Evolutionary conservation across 257 asterid genomes (phyloP), one percentile per base, ranked within the genome.

Genomic region (Nicotiana tabacum): DNA sequence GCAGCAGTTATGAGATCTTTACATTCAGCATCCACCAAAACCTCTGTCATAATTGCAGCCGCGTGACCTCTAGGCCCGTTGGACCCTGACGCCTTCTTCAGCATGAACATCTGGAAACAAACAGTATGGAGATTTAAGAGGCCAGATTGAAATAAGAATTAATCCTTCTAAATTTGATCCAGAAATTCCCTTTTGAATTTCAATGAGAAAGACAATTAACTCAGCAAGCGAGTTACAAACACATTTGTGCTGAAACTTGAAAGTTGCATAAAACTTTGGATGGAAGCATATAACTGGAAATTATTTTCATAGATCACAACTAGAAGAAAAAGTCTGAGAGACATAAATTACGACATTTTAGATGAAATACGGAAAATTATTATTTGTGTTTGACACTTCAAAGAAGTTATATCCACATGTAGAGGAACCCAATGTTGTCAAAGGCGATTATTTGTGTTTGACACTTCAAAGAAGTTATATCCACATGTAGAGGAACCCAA

Each of bases 21-120:
- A 83, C 97, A 92, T 82, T 94, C 97, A 1, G 98, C 94, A 30
- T 94, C 97, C 77, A 85, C 94, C 90, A 92, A 85, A 81, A 94
- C 97, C 55, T 94, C 97, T 0, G 94, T 87, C 98, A 94, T 94
- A 82, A 94, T 91, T 53, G 98, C 94, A 35, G 93, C 98, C 0
- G 98, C 97, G 62, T 94, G 98, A 21, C 98, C 98, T 88, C 92
- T 90, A 39, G 89, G 93, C 56, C 88, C 98, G 17, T 90, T 90
- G 58, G 85, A 84, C 12, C 93, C 93, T 1, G 97, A 90, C 46
- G 94, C 92, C 87, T 89, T 90, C 84, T 92, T 89, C 82, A 94
- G 89, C 97, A 94, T 92, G 86, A 94, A 93, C 85, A 88, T 91
- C 98, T 93, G 80, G 74, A 37, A 32, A 77, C 8, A 0, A 39